Percentiles rank a stretch among this genome's conserved stretches.
Conservation (phyloP, 1,284 basidiomycete genomes). For the Melampsora larici-populina region DNA sequence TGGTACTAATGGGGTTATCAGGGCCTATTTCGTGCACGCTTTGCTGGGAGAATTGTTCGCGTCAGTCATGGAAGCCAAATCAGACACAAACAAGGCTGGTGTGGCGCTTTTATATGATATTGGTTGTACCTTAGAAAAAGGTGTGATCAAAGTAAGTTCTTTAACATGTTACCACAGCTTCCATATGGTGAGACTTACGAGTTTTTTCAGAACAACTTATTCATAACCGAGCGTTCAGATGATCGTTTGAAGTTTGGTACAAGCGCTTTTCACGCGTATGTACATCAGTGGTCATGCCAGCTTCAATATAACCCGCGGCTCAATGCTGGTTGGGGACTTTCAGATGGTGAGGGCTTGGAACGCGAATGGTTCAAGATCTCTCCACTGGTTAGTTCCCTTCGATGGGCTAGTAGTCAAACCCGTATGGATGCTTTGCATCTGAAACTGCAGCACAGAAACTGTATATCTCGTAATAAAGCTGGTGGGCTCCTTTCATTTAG, state of each 20-base stretch:
- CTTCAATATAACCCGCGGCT: too few relatives aligned
- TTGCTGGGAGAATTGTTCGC: not conserved
- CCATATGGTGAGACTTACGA: too few relatives aligned
- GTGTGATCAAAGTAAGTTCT: too few relatives aligned
- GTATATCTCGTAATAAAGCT: too few relatives aligned
- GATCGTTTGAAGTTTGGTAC: constrained; percentile 17
- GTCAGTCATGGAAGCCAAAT: too few relatives aligned
- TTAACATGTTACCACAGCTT: too few relatives aligned
- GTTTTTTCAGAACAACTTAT: constrained; percentile 4
- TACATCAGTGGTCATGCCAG: constrained; percentile 39
- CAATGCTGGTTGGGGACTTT: too few relatives aligned
- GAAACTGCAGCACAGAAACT: not conserved
- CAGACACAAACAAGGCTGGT: too few relatives aligned
- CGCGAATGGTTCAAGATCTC: not conserved
- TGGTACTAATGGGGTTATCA: not conserved
- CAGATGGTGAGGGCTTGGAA: too few relatives aligned
- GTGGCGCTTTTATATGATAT: too few relatives aligned
- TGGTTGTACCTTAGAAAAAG: too few relatives aligned
- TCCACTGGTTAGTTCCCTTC: not conserved
- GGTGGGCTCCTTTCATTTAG: too few relatives aligned
- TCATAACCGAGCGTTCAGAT: not conserved
- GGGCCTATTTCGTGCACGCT: not conserved
- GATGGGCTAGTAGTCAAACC: constrained; percentile 6
- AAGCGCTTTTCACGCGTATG: constrained; percentile 30
- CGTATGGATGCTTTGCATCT: not conserved